Evolutionary conservation across 192 early-diverging fungal species (phyloP).

Genomic region (Entomortierella beljakovae): DNA sequence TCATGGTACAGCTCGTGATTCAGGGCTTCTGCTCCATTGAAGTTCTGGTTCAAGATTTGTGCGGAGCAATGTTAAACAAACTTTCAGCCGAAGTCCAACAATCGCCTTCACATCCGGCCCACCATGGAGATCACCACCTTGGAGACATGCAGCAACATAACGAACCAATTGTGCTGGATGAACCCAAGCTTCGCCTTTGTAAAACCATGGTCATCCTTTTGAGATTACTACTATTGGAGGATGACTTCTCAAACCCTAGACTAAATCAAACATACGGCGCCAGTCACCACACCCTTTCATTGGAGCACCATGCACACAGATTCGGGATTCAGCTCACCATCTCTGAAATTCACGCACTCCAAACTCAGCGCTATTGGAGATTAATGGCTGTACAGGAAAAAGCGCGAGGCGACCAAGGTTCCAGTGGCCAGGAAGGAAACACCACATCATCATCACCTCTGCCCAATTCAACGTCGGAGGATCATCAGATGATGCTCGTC

Average conservation of each 20-base stretch:
- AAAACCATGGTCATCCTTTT: slow-evolving; percentile 28
- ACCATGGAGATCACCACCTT: slow-evolving; percentile 16
- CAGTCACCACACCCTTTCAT: slow-evolving; percentile 21
- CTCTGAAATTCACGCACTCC: slow-evolving; percentile 39
- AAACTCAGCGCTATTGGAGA: slow-evolving; percentile 42
- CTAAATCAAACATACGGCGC: slow-evolving; percentile 25
- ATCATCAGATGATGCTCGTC: slow-evolving; percentile 31
- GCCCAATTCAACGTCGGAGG: neutral
- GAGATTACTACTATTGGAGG: slow-evolving; percentile 30
- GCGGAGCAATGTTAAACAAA: slow-evolving; percentile 30
- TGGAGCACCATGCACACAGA: slow-evolving; percentile 13
- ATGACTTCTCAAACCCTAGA: slow-evolving; percentile 22
- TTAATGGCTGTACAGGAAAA: slow-evolving; percentile 29
- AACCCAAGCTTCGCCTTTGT: slow-evolving; percentile 30
- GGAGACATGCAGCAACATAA: slow-evolving; percentile 5
- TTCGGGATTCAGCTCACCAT: slow-evolving; percentile 27
- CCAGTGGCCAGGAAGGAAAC: neutral
- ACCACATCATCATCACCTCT: neutral
- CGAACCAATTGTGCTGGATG: slow-evolving; percentile 2
- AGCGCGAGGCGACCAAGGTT: neutral
- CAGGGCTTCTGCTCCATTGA: slow-evolving; percentile 46
- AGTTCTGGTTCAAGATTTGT: slow-evolving; percentile 37
- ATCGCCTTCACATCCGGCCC: neutral
- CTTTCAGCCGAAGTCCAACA: slow-evolving; percentile 17
- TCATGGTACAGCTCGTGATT: slow-evolving; percentile 45